A percentile compares a stretch with the other conserved stretches of the same genome.
Evolutionary conservation across 2,329 filamentous ascomycete genomes (phyloP).

Genomic region (Fusarium anguioides): DNA sequence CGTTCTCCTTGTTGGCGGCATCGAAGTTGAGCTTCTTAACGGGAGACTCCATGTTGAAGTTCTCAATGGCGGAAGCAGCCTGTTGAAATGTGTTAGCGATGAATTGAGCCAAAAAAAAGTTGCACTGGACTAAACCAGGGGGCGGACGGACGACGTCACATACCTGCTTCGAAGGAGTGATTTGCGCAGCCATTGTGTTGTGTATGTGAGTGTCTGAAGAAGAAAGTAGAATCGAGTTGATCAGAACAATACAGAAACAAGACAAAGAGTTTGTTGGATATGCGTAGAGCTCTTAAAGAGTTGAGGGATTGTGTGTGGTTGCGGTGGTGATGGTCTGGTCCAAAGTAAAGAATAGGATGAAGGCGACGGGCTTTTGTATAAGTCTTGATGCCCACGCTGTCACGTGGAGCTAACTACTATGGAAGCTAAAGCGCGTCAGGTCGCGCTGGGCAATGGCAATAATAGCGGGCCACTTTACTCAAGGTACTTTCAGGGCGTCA

Average conservation of each 20-base stretch:
- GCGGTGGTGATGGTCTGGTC: conserved; percentile 46
- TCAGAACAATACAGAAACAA: conserved; percentile 30
- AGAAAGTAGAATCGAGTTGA: neutral
- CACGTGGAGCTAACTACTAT: conserved; percentile 55
- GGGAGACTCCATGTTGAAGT: conserved; percentile 92
- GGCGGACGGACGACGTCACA: conserved; percentile 47
- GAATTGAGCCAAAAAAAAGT: conserved; percentile 8
- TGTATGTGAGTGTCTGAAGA: conserved; percentile 21
- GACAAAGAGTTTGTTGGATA: conserved; percentile 28
- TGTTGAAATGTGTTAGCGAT: conserved; percentile 58
- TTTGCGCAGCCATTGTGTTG: conserved; percentile 77
- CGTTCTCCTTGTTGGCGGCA: conserved; percentile 83
- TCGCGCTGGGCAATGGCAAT: conserved; percentile 45
- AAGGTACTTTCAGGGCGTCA: neutral
- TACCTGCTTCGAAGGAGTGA: conserved; percentile 71
- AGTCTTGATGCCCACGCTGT: conserved; percentile 49
- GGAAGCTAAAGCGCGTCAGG: conserved; percentile 49
- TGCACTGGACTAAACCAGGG: neutral
- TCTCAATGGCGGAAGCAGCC: conserved; percentile 88
- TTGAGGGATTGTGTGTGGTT: conserved; percentile 41
- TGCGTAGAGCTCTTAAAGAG: conserved; percentile 36
- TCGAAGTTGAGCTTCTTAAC: conserved; percentile 89
- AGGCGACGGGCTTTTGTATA: conserved; percentile 55
- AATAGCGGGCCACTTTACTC: conserved; percentile 41
- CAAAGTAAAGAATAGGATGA: conserved; percentile 38